Evolutionary conservation across 768 basidiomycete genomes (phyloP).

Genomic region (Hypholoma fasciculare): DNA sequence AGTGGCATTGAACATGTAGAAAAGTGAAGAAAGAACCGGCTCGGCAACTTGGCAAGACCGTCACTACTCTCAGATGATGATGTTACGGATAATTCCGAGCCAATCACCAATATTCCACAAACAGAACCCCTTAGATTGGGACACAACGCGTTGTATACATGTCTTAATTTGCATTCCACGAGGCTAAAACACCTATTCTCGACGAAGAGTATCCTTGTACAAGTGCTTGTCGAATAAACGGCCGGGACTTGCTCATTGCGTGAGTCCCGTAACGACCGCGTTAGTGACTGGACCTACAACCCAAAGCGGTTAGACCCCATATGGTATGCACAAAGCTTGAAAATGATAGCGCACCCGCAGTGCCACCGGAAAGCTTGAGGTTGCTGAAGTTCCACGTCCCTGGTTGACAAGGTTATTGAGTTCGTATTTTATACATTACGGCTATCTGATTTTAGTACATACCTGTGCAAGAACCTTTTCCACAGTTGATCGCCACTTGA

Average conservation of each 20-base stretch:
- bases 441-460: background rate
- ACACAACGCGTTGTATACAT: too few species aligned
- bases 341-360: constrained; percentile 11
- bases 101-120: too few species aligned
- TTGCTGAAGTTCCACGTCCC: constrained; percentile 17
- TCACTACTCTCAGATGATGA: too few species aligned
- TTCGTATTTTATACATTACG: constrained; percentile 4
- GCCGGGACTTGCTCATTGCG: background rate
- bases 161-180: too few species aligned
- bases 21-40: too few species aligned
- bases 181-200: background rate
- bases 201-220: background rate
- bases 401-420: background rate
- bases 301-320: background rate
- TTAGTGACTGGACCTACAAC: constrained; percentile 7
- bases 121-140: too few species aligned
- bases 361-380: constrained; percentile 13
- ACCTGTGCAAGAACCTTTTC: constrained; percentile 50
- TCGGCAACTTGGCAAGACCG: too few species aligned
- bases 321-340: constrained; percentile 5
- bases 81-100: too few species aligned
- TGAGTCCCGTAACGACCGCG: constrained; percentile 1
- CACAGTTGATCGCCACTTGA: constrained; percentile 58
- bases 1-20: too few species aligned
- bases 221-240: background rate